These are phyloP conservation scores for Cronartium quercuum DNA, from an alignment of 1,284 basidiomycete species.

Conservation along the genomic window DNA sequence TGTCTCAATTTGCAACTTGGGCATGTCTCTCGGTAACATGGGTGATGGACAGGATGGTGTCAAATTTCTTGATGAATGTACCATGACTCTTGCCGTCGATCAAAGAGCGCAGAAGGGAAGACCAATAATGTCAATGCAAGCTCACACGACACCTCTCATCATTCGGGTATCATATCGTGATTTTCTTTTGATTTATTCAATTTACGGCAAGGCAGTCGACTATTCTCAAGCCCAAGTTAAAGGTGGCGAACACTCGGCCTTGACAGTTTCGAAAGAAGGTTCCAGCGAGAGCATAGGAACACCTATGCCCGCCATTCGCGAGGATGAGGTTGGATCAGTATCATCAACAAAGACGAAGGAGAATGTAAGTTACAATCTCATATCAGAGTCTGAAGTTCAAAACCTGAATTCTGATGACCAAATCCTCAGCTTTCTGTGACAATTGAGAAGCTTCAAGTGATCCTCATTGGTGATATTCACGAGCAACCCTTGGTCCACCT, in stretches of 20 bases:
- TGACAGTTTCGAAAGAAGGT: not conserved
- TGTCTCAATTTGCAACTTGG: slow-evolving; percentile 23
- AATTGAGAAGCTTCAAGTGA: slow-evolving; percentile 83
- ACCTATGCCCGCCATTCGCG: not conserved
- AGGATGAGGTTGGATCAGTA: not conserved
- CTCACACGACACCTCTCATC: slow-evolving; percentile 32
- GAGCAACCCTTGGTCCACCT: slow-evolving; percentile 91
- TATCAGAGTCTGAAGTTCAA: not conserved
- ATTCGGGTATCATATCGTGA: slow-evolving; percentile 31
- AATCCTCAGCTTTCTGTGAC: slow-evolving; percentile 64
- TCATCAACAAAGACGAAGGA: not conserved
- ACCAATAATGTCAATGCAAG: slow-evolving; percentile 15
- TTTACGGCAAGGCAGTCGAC: slow-evolving; percentile 34
- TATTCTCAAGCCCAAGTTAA: slow-evolving; percentile 14
- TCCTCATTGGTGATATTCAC: slow-evolving; percentile 90
- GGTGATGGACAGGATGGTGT: slow-evolving; percentile 20
- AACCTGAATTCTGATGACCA: not conserved
- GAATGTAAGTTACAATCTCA: not conserved
- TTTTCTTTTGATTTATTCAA: slow-evolving; percentile 31
- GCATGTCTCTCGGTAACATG: slow-evolving; percentile 37
- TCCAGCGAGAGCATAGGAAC: not conserved
- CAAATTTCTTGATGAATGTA: slow-evolving; percentile 37
- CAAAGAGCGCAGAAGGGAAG: not conserved
- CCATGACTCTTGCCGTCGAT: slow-evolving; percentile 29
- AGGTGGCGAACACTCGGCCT: not conserved